Percentiles rank a stretch among this genome's conserved stretches.
Conservation (phyloP, 768 basidiomycete species). For the Terana coerulea region DNA sequence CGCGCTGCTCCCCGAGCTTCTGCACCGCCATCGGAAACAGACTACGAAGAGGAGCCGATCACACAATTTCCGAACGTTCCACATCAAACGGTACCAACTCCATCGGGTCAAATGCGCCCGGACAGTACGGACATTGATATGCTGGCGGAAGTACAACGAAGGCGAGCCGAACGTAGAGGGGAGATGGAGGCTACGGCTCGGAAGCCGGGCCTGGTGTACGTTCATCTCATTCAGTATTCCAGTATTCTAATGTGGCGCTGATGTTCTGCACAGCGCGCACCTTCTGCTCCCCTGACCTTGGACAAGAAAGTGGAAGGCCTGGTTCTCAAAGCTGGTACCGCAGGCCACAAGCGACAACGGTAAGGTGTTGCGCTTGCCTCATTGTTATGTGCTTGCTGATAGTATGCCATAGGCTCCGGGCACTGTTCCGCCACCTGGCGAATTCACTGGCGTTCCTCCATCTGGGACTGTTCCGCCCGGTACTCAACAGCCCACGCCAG, state of each 20-base stretch:
- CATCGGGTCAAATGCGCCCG: no score
- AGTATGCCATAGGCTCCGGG: not conserved
- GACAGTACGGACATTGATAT: constrained; percentile 12
- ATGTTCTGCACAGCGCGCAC: constrained; percentile 10
- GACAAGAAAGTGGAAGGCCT: not conserved
- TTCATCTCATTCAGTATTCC: no score
- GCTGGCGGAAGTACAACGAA: constrained; percentile 4
- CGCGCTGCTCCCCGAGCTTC: no score
- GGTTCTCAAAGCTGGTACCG: constrained; percentile 8
- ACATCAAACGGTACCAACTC: no score
- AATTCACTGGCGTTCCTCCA: not conserved
- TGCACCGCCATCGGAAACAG: not conserved
- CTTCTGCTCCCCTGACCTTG: constrained; percentile 14
- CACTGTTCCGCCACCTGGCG: constrained; percentile 5
- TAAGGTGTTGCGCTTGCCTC: not conserved
- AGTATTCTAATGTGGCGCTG: no score
- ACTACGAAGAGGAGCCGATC: no score
- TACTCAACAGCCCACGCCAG: not conserved
- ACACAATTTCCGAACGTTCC: no score
- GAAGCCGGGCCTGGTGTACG: no score
- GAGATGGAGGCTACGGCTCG: not conserved
- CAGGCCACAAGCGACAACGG: not conserved
- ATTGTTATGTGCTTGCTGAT: not conserved
- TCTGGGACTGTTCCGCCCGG: not conserved
- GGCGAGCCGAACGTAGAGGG: not conserved